Evolutionary conservation across 2,329 filamentous ascomycete genomes (phyloP).

Genomic region (Pseudocercospora pini-densiflorae): DNA sequence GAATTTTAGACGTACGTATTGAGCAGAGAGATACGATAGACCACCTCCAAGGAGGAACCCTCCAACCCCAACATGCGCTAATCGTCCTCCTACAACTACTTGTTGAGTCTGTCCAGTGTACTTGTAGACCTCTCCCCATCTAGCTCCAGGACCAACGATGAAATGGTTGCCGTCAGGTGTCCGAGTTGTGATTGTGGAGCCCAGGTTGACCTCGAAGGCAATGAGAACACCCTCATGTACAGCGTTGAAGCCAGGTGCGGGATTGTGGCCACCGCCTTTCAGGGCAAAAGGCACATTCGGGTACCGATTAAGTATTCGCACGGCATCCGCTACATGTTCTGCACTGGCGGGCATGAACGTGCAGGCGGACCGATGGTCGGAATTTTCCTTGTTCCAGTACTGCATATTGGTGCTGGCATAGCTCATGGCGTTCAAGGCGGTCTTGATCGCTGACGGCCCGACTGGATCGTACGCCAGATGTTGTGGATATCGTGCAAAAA

Average conservation of each 20-base stretch:
- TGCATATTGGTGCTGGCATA: constrained; percentile 28
- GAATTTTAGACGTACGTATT: constrained; percentile 19
- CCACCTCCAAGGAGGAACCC: constrained; percentile 27
- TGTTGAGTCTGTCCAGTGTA: constrained; percentile 24
- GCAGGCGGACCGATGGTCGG: constrained; percentile 28
- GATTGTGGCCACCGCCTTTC: constrained; percentile 56
- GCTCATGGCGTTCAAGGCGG: constrained; percentile 19
- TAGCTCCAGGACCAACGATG: constrained; percentile 25
- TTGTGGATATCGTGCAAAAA: constrained; percentile 27
- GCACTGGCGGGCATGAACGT: constrained; percentile 52
- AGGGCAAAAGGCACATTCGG: constrained; percentile 59
- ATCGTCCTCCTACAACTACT: constrained; percentile 24
- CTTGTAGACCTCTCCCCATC: constrained; percentile 31
- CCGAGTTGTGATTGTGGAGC: constrained; percentile 42
- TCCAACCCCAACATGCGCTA: constrained; percentile 25
- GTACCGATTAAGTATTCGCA: constrained; percentile 54
- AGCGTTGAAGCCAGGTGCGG: constrained; percentile 53
- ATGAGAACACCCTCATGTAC: constrained; percentile 51
- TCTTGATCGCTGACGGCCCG: constrained; percentile 18
- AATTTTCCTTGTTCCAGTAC: constrained; percentile 33
- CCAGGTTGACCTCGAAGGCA: constrained; percentile 48
- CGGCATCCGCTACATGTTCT: constrained; percentile 58
- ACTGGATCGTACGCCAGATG: constrained; percentile 29
- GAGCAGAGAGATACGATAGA: constrained; percentile 26
- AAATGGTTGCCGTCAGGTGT: constrained; percentile 26